phyloP scores from a whole-genome alignment of 73 alveolate species.

The Stentor roeselii region DNA sequence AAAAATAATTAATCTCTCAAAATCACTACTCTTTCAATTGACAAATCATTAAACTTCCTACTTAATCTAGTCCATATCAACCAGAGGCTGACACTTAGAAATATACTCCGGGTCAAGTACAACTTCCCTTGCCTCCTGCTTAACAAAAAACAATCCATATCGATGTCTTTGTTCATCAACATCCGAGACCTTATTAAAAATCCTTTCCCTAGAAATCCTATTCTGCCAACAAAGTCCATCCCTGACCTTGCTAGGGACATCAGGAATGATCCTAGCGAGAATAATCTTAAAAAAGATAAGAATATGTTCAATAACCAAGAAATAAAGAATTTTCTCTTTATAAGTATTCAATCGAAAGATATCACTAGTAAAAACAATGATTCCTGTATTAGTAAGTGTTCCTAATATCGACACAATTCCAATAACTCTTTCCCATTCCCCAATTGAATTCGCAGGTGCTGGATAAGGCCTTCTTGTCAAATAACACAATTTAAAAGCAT shows the following conservation, averaged over 20 bases:
- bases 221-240: not conserved
- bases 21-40: no score
- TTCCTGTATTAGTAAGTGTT: slow-evolving; percentile 20
- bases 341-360: not conserved
- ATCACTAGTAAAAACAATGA: slow-evolving; percentile 20
- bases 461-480: slow-evolving; percentile 27
- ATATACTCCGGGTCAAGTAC: not conserved
- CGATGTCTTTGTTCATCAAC: slow-evolving; percentile 18
- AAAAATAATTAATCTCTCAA: no score
- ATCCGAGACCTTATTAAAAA: not conserved
- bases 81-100: no score
- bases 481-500: slow-evolving; percentile 24
- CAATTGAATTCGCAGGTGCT: slow-evolving; percentile 21
- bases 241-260: not conserved
- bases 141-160: not conserved
- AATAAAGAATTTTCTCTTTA: not conserved
- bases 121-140: not conserved
- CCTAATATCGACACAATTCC: slow-evolving; percentile 5
- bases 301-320: slow-evolving; percentile 23
- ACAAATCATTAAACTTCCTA: no score
- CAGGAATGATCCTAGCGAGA: not conserved
- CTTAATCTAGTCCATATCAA: no score
- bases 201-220: not conserved
- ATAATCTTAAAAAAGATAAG: slow-evolving; percentile 2
- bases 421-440: slow-evolving; percentile 13